These are phyloP conservation scores for Tricholoma furcatifolium DNA, from an alignment of 768 basidiomycete genomes.

Conservation along the genomic window DNA sequence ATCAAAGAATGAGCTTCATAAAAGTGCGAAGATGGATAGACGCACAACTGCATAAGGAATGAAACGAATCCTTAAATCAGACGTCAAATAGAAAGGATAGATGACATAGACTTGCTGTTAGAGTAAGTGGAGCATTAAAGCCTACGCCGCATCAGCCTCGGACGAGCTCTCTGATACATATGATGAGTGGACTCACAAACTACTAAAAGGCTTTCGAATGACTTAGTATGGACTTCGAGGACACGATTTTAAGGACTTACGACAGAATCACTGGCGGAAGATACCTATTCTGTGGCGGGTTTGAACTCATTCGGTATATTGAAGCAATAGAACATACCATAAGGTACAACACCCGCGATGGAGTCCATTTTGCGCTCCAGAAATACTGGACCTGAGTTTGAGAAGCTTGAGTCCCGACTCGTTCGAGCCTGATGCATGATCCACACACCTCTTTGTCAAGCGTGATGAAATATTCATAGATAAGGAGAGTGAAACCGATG, in stretches of 20 bases:
- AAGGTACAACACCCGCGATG: constrained; percentile 10
- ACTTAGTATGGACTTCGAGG: not conserved
- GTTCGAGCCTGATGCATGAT: not conserved
- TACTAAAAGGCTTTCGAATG: not conserved
- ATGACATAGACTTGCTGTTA: constrained; percentile 1
- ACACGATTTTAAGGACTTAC: not conserved
- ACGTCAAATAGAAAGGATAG: not conserved
- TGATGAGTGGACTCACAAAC: constrained; percentile 3
- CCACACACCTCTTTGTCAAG: constrained; percentile 11
- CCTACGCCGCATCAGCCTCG: not conserved
- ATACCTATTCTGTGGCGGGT: constrained; percentile 9
- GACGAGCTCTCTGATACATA: too few species aligned
- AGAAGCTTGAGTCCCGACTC: not conserved
- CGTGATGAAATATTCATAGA: constrained; percentile 15
- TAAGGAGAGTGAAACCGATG: constrained; percentile 5
- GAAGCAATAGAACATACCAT: not conserved
- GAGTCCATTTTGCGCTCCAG: constrained; percentile 16
- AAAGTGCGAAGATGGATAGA: not conserved
- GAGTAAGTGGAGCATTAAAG: constrained; percentile 10
- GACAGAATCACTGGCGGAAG: constrained; percentile 12
- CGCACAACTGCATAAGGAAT: not conserved
- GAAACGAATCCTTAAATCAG: not conserved
- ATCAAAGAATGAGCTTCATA: not conserved
- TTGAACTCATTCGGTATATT: not conserved
- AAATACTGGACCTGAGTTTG: constrained; percentile 7